Evolutionary conservation across 345 rosid species (phyloP), one percentile per base, ranked within the genome.

Genomic region (Linum lewisii): DNA sequence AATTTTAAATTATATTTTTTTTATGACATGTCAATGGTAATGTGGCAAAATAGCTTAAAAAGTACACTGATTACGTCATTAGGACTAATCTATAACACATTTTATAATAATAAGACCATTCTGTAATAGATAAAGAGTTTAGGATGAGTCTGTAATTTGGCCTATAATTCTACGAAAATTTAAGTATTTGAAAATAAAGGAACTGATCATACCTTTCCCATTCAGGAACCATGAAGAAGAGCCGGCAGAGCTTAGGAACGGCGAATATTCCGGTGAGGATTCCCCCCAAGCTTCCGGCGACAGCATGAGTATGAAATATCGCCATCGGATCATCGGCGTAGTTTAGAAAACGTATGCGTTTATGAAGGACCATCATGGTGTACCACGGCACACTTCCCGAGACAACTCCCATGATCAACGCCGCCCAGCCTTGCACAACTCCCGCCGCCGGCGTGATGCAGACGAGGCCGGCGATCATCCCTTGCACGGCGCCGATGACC

Each of bases 391-490:
- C 34, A 11, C 75, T 65, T 56, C 84, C 79, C 7, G 83, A 78
- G 19, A 67, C 18, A 5, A 64, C 14, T 3, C 83, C 80, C 80
- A 69, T 79, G 5, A 72, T 13, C 3, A 76, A 62, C 0, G 83
- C 83, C 15, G 78, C 80, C 86, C 83, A 84, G 0, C 79, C 68
- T 51, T 79, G 82, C 52, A 81, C 81, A 4, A 78, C 80, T 21
- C 85, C 79, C 72, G 81, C 82, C 0, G 73, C 84, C 0, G 77
- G 79, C 34, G 85, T 81, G 68, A 83, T 79, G 73, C 83, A 81
- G 36, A 80, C 83, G 0, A 73, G 76, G 23, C 81, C 84, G 8
- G 84, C 75, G 69, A 84, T 73, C 77, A 81, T 79, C 58, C 80
- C 86, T 20, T 73, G 81, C 0, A 74, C 64, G 53, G 75, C 73